Base-by-base conservation (phyloP, 2,329 filamentous ascomycete species). In the Acarospora socialis region DNA sequence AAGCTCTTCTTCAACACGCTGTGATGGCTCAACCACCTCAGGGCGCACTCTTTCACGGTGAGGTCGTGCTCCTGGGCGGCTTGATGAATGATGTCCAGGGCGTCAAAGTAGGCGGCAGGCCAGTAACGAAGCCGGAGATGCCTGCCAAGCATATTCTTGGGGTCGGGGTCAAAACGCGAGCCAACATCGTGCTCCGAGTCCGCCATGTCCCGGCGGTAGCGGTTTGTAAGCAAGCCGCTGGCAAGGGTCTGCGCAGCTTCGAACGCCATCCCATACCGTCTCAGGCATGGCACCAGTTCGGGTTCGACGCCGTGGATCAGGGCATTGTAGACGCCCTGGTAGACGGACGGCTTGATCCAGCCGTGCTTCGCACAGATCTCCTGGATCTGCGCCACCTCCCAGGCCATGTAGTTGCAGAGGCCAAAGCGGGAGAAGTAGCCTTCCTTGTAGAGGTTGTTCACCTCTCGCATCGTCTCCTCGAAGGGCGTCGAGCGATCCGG, bases 11-110 rank as follows among this genome's bases (percentile, higher is more conserved):
- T 47, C 30, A 61, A 30, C 28, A 43, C 25, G 7, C 51, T 58
- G 36, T 67, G 62, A 43, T 66, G 56, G 1, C 46, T 46, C 21
- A 56, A 47, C 63, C 64, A 66, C 18, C 63, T 41, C 32, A 67
- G 37, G 1, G 60, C 60, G 39, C 52, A 51, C 38, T 65, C 60
- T 0, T 52, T 49, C 34, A 57, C 46, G 0, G 56, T 60, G 18
- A 67, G 18, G 1, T 51, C 50, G 39, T 61, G 52, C 44, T 59
- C 56, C 42, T 48, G 46, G 0, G 52, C 47, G 14, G 47, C 49
- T 2, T 50, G 41, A 30, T 54, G 46, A 18, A 63, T 37, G n/a
- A 55, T 35, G 27, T 61, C 58, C 25, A 66, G 38, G 4, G 58
- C 60, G 32, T 56, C 49, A 32, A 65, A 62, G 36, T 58, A 57